Evolutionary conservation across 2,329 filamentous ascomycete species (phyloP).

Genomic region (Fusarium longipes): DNA sequence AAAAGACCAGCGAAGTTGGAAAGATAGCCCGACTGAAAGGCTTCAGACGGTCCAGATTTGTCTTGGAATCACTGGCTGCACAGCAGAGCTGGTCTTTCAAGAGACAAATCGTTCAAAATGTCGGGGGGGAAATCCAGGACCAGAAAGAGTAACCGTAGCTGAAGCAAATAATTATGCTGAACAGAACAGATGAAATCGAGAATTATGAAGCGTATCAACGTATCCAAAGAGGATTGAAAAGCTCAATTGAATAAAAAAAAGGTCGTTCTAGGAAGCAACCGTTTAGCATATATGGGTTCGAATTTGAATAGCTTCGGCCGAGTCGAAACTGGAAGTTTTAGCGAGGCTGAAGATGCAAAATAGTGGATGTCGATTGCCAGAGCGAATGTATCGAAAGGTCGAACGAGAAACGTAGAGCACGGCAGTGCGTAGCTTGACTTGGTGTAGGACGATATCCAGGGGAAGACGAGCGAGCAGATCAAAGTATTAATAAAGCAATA

Average conservation of each 20-base stretch:
- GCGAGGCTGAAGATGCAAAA: slow-evolving; percentile 37
- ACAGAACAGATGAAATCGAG: slow-evolving; percentile 36
- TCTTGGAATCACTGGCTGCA: slow-evolving; percentile 29
- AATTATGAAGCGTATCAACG: slow-evolving; percentile 38
- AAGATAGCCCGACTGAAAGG: slow-evolving; percentile 20
- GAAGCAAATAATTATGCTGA: slow-evolving; percentile 41
- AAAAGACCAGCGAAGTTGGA: slow-evolving; percentile 26
- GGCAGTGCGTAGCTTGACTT: slow-evolving; percentile 26
- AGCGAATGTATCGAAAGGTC: slow-evolving; percentile 46
- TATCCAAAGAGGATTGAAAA: slow-evolving; percentile 38
- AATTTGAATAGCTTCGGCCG: slow-evolving; percentile 42
- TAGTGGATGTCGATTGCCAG: slow-evolving; percentile 35
- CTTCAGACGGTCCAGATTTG: slow-evolving; percentile 20
- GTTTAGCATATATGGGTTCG: slow-evolving; percentile 45
- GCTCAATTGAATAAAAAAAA: slow-evolving; percentile 30
- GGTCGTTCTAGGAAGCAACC: slow-evolving; percentile 44
- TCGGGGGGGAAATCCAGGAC: slow-evolving; percentile 17
- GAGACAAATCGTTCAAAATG: slow-evolving; percentile 13
- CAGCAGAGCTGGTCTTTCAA: slow-evolving; percentile 23
- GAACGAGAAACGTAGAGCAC: slow-evolving; percentile 47
- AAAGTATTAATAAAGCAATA: slow-evolving; percentile 51
- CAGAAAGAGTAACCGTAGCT: slow-evolving; percentile 20
- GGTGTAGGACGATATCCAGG: slow-evolving; percentile 33
- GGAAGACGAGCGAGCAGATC: slow-evolving; percentile 40
- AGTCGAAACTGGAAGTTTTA: slow-evolving; percentile 36